These are phyloP conservation scores for Aspergillus baeticus DNA, from an alignment of 495 filamentous ascomycete genomes.

Conservation along the genomic window DNA sequence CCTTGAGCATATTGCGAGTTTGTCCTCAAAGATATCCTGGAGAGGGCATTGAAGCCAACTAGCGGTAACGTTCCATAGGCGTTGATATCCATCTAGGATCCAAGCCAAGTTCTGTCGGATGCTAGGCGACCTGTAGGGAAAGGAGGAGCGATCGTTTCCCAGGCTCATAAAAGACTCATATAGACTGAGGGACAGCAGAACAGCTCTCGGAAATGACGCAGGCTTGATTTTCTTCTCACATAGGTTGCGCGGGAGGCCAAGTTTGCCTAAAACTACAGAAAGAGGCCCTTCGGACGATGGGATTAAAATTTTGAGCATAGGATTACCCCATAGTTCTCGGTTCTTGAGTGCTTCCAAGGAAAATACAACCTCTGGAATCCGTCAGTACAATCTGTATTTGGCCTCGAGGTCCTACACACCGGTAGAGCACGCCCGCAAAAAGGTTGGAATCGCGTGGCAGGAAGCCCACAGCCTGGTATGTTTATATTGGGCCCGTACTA, in stretches of 20 bases:
- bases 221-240: conserved; percentile 25
- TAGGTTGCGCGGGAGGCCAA: conserved; percentile 30
- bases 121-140: conserved; percentile 14
- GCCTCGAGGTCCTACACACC: conserved; percentile 27
- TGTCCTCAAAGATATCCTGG: conserved; percentile 14
- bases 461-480: conserved; percentile 30
- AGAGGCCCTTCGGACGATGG: conserved; percentile 30
- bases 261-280: conserved; percentile 31
- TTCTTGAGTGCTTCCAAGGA: conserved; percentile 27
- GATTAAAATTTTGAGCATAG: conserved; percentile 20
- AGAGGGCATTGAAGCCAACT: conserved; percentile 25
- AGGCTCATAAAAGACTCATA: conserved; percentile 28
- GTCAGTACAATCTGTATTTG: conserved; percentile 16
- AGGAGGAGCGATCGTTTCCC: neutral
- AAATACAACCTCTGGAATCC: conserved; percentile 34
- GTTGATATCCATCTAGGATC: conserved; percentile 37
- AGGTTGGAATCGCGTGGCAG: conserved; percentile 28
- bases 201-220: conserved; percentile 25
- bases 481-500: conserved; percentile 36
- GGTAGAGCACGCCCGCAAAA: conserved; percentile 35
- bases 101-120: conserved; percentile 35
- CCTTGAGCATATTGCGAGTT: conserved; percentile 21
- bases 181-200: conserved; percentile 25
- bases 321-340: conserved; percentile 3
- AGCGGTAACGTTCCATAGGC: conserved; percentile 33